Conservation (phyloP, 2,329 filamentous ascomycete genomes). For the Simplicillium sp. region DNA sequence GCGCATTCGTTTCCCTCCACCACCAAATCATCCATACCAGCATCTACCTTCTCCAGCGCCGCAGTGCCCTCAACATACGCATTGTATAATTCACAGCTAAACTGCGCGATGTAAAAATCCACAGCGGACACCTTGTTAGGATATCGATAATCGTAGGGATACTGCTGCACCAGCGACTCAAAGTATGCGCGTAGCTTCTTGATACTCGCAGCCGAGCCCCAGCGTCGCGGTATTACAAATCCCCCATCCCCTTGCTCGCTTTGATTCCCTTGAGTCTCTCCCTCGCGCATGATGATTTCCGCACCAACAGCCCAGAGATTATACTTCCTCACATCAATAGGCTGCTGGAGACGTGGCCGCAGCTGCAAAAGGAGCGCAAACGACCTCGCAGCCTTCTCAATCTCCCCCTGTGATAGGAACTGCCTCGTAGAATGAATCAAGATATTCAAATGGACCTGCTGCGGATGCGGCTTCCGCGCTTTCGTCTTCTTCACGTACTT, state of each 20-base stretch:
- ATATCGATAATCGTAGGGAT: slow-evolving; percentile 57
- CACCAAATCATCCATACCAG: too few species aligned
- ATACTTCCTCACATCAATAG: slow-evolving; percentile 57
- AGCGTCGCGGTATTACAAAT: slow-evolving; percentile 14
- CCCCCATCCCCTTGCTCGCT: background rate
- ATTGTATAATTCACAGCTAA: slow-evolving; percentile 73
- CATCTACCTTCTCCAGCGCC: too few species aligned
- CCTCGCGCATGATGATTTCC: slow-evolving; percentile 66
- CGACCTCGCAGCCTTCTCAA: slow-evolving; percentile 60
- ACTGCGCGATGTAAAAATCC: slow-evolving; percentile 74
- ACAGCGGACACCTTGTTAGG: slow-evolving; percentile 53
- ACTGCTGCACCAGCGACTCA: slow-evolving; percentile 65
- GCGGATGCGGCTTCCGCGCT: slow-evolving; percentile 5
- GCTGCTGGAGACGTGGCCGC: slow-evolving; percentile 22
- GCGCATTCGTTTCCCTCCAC: too few species aligned
- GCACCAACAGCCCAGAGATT: slow-evolving; percentile 76
- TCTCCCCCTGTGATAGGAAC: slow-evolving; percentile 62
- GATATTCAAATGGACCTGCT: slow-evolving; percentile 47
- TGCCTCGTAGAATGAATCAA: slow-evolving; percentile 63
- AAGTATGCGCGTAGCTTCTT: slow-evolving; percentile 52
- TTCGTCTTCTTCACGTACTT: slow-evolving; percentile 10
- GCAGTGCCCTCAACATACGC: slow-evolving; percentile 43
- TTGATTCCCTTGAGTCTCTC: slow-evolving; percentile 21
- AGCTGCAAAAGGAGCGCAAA: slow-evolving; percentile 65
- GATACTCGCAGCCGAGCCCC: slow-evolving; percentile 37